Conservation (phyloP, 2,329 filamentous ascomycete genomes). For the Escovopsis sp. region DNA sequence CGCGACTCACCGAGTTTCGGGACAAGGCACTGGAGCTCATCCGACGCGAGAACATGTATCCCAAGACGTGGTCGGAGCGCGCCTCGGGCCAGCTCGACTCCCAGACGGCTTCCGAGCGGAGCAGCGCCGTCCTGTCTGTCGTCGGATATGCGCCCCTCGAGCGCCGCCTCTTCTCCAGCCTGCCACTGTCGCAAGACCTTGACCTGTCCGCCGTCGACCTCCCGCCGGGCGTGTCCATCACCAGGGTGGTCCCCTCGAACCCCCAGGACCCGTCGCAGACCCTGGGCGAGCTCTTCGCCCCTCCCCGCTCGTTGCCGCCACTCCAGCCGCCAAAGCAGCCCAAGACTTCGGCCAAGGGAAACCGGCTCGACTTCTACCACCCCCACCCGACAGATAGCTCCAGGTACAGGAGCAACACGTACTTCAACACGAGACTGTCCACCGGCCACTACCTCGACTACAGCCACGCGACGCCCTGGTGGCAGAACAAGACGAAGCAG, state of each 20-base stretch:
- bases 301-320: conserved; percentile 48
- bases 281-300: conserved; percentile 60
- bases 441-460: conserved; percentile 59
- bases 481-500: conserved; percentile 45
- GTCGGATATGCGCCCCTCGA: conserved; percentile 61
- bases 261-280: conserved; percentile 41
- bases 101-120: conserved; percentile 25
- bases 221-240: conserved; percentile 54
- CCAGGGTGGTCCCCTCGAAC: conserved; percentile 20
- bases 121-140: conserved; percentile 54
- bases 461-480: conserved; percentile 45
- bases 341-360: conserved; percentile 53
- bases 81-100: conserved; percentile 26
- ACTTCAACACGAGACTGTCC: conserved; percentile 51
- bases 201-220: conserved; percentile 34
- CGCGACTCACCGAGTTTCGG: conserved; percentile 42
- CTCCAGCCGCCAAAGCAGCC: conserved; percentile 58
- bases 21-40: conserved; percentile 48
- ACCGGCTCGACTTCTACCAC: conserved; percentile 36
- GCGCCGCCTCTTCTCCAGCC: conserved; percentile 74
- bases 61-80: conserved; percentile 22
- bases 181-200: conserved; percentile 30
- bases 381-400: conserved; percentile 42
- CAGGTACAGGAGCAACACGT: conserved; percentile 40
- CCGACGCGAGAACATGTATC: conserved; percentile 43